Evolutionary conservation across 2,329 filamentous ascomycete species (phyloP).

Genomic region (Phyllosticta citribraziliensis): DNA sequence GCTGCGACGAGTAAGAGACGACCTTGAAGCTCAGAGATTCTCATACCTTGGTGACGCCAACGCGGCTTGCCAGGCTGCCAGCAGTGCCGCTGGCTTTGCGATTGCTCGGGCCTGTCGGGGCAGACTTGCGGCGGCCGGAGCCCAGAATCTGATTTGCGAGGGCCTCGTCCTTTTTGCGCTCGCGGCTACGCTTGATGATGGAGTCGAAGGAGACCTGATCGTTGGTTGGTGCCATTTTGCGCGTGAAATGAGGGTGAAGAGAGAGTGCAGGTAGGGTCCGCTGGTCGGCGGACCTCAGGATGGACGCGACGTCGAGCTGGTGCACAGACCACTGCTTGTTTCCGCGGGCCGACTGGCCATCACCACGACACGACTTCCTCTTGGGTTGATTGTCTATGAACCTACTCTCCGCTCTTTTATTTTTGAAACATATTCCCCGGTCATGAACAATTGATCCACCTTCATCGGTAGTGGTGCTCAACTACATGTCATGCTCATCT

Average conservation of each 20-base stretch:
- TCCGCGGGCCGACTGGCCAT: not conserved
- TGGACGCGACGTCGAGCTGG: constrained; percentile 2
- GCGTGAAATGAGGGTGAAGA: not conserved
- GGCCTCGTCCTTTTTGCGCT: constrained; percentile 60
- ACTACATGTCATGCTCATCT: not conserved
- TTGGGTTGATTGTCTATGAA: no score
- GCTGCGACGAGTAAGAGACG: constrained; percentile 16
- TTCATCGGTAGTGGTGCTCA: not conserved
- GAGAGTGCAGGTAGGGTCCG: not conserved
- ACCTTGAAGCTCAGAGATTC: not conserved
- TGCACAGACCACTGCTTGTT: not conserved
- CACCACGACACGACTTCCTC: no score
- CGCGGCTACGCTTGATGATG: constrained; percentile 33
- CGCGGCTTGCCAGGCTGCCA: constrained; percentile 52
- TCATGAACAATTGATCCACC: not conserved
- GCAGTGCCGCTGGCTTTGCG: constrained; percentile 6
- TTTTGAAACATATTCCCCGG: no score
- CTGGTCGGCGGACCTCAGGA: constrained; percentile 1
- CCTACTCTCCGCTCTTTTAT: no score
- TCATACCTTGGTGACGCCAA: constrained; percentile 60
- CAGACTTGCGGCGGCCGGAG: constrained; percentile 48
- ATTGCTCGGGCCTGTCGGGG: constrained; percentile 41
- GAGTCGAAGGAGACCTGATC: constrained; percentile 9
- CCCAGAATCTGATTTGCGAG: constrained; percentile 66
- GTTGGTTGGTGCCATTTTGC: constrained; percentile 8